Percentiles rank a stretch among this genome's conserved stretches.
These are phyloP conservation scores for Sequoia sempervirens DNA, from an alignment of 75 land plant species.

Conservation along the genomic window DNA sequence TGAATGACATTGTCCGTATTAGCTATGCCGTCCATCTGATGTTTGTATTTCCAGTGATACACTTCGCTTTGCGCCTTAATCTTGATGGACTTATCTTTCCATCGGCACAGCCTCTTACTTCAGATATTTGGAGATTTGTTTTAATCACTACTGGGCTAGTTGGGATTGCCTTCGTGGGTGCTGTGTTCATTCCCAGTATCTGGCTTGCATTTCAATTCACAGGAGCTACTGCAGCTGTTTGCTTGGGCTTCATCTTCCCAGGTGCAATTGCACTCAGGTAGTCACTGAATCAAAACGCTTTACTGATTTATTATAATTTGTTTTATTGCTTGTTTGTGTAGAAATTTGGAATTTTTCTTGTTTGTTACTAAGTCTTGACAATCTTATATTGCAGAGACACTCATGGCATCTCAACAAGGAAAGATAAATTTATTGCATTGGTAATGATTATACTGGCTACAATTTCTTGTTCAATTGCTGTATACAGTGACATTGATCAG, in stretches of 20 bases:
- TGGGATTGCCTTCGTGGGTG: constrained; percentile 20
- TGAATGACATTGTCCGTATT: constrained; percentile 25
- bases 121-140: constrained; percentile 21
- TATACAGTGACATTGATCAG: constrained; percentile 17
- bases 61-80: constrained; percentile 44
- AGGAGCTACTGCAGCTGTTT: constrained; percentile 35
- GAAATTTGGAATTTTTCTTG: not conserved
- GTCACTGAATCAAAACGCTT: not conserved
- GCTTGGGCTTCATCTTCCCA: constrained; percentile 39
- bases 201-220: constrained; percentile 41
- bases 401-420: constrained; percentile 19
- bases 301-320: not conserved
- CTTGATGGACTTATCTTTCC: constrained; percentile 40
- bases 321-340: not conserved
- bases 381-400: constrained; percentile 24
- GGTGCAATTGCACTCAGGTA: constrained; percentile 33
- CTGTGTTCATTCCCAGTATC: constrained; percentile 31
- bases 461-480: constrained; percentile 21
- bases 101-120: constrained; percentile 16
- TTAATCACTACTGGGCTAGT: constrained; percentile 20
- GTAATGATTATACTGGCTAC: constrained; percentile 40
- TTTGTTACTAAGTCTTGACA: not conserved
- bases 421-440: constrained; percentile 28
- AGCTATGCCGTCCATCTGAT: constrained; percentile 44
- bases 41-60: constrained; percentile 41